Conservation (phyloP, 805 yeast genomes). For the Wickerhamomyces mucosus region DNA sequence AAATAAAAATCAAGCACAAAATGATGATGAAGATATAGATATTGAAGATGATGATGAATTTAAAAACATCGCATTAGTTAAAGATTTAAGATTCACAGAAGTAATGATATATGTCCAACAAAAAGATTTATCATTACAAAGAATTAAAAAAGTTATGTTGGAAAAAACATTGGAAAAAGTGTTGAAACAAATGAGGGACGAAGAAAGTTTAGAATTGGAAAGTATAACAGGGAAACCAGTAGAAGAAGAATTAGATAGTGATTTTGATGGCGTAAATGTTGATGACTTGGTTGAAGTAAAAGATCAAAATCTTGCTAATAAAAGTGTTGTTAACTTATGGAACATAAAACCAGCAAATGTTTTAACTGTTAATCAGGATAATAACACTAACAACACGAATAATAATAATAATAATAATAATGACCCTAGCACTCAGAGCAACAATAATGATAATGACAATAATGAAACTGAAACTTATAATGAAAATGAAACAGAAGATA, state of each 20-base stretch:
- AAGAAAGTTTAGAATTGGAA: constrained; percentile 45
- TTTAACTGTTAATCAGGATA: too few species aligned
- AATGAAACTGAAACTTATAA: constrained; percentile 1
- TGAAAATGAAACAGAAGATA: constrained; percentile 4
- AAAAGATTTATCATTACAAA: constrained; percentile 54
- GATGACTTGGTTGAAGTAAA: constrained; percentile 53
- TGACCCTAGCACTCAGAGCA: constrained; percentile 6
- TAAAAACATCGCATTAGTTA: constrained; percentile 47
- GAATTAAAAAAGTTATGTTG: constrained; percentile 58
- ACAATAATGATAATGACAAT: neutral
- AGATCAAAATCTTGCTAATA: constrained; percentile 65
- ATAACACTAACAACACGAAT: neutral
- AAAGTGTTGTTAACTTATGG: constrained; percentile 71
- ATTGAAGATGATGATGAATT: constrained; percentile 16
- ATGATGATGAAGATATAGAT: constrained; percentile 13
- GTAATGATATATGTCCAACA: constrained; percentile 50
- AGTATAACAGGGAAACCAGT: constrained; percentile 16
- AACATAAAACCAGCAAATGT: constrained; percentile 20
- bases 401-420: too few species aligned
- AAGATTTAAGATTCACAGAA: constrained; percentile 42
- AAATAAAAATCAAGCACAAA: constrained; percentile 12
- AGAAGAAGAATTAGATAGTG: constrained; percentile 26
- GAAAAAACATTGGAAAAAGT: constrained; percentile 58
- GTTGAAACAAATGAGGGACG: constrained; percentile 42
- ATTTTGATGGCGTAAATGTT: constrained; percentile 24